phyloP scores from a whole-genome alignment of 2,329 filamentous ascomycete species.

The Periconia macrospinosa region DNA sequence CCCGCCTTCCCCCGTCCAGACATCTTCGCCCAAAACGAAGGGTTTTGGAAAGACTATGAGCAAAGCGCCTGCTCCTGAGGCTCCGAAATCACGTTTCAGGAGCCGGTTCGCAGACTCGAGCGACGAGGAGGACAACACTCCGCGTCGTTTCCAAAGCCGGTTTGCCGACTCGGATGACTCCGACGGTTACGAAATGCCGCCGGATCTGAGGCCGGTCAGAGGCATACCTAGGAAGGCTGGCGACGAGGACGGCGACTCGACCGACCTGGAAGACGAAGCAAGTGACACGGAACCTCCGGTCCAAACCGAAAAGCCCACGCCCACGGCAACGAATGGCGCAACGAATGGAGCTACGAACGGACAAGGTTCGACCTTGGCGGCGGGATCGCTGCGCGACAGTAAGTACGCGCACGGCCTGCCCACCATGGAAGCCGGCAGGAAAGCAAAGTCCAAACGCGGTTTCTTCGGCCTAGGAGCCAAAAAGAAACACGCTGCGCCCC shows the following conservation, averaged over 20 bases:
- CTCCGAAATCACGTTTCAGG: conserved; percentile 26
- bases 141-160: conserved; percentile 47
- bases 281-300: conserved; percentile 35
- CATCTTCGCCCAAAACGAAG: conserved; percentile 16
- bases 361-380: conserved; percentile 35
- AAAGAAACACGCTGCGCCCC: conserved; percentile 49
- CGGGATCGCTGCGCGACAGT: conserved; percentile 45
- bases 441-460: conserved; percentile 45
- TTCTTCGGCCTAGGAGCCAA: conserved; percentile 63
- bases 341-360: conserved; percentile 17
- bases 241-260: conserved; percentile 60
- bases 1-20: conserved; percentile 14
- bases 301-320: conserved; percentile 45
- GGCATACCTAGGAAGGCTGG: conserved; percentile 61
- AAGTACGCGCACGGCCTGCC: conserved; percentile 36
- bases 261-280: conserved; percentile 52
- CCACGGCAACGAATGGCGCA: conserved; percentile 19
- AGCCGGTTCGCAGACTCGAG: conserved; percentile 71
- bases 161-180: conserved; percentile 53
- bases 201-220: conserved; percentile 56
- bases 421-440: conserved; percentile 29
- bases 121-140: conserved; percentile 52
- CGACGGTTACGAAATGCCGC: conserved; percentile 44
- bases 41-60: conserved; percentile 21
- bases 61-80: conserved; percentile 17